Evolutionary conservation across 2,329 filamentous ascomycete genomes (phyloP).

Genomic region (Elsinoe australis): DNA sequence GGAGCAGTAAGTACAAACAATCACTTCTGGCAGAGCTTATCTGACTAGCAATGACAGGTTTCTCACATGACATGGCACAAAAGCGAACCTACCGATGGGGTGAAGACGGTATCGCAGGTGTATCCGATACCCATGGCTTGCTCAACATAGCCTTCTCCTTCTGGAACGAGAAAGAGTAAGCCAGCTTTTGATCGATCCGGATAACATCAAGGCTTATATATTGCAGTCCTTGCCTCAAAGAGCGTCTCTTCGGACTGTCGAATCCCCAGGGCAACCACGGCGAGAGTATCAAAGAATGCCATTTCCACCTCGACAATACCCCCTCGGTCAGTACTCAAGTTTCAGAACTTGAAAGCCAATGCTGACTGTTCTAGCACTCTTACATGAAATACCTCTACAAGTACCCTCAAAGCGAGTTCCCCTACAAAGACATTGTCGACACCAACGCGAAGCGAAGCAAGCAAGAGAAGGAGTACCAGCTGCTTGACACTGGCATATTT

Average conservation of each 20-base stretch:
- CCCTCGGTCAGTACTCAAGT: constrained; percentile 54
- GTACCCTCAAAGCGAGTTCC: constrained; percentile 85
- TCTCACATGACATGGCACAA: constrained; percentile 84
- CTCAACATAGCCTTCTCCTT: constrained; percentile 95
- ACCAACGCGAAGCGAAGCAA: constrained; percentile 73
- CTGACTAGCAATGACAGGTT: constrained; percentile 53
- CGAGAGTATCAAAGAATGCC: constrained; percentile 91
- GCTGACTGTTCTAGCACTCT: constrained; percentile 58
- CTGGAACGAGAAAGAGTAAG: constrained; percentile 94
- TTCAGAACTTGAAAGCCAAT: constrained; percentile 19
- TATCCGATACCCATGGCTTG: constrained; percentile 83
- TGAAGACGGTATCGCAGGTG: constrained; percentile 92
- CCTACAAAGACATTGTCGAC: constrained; percentile 77
- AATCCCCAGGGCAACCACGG: constrained; percentile 97
- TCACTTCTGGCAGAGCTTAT: neutral
- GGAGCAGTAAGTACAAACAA: constrained; percentile 65
- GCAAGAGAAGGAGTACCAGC: constrained; percentile 79
- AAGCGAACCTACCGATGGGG: constrained; percentile 90
- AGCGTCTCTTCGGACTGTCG: constrained; percentile 86
- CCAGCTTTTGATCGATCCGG: constrained; percentile 19
- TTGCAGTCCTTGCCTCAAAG: constrained; percentile 78
- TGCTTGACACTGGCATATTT: constrained; percentile 82
- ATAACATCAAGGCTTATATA: constrained; percentile 33
- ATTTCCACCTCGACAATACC: constrained; percentile 94
- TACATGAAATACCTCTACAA: constrained; percentile 99